Evolutionary conservation across 768 basidiomycete genomes (phyloP).

Genomic region (Fistulinella prunicolor): DNA sequence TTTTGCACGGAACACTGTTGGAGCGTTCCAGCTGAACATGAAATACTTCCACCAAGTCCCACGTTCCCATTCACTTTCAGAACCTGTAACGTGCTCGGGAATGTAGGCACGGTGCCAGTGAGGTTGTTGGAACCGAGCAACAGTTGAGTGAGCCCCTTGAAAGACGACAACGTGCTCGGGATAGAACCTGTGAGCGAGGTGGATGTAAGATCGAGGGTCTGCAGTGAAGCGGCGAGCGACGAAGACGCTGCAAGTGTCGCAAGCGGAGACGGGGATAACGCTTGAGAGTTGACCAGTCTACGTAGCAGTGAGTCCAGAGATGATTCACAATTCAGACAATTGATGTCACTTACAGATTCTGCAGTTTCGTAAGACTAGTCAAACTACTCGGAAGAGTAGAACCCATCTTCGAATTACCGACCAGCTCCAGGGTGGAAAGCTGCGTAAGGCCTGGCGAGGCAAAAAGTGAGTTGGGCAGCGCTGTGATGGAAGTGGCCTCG

Average conservation of each 20-base stretch:
- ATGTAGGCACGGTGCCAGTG: slow-evolving; percentile 32
- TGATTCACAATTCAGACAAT: background rate
- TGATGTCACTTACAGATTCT: slow-evolving; percentile 36
- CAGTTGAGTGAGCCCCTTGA: slow-evolving; percentile 36
- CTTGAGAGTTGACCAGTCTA: slow-evolving; percentile 39
- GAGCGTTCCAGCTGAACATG: slow-evolving; percentile 13
- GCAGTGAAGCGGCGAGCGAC: slow-evolving; percentile 32
- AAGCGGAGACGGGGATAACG: slow-evolving; percentile 32
- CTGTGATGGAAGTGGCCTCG: slow-evolving; percentile 39
- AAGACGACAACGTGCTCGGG: slow-evolving; percentile 32
- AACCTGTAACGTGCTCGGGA: slow-evolving; percentile 35
- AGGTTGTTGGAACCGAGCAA: slow-evolving; percentile 40
- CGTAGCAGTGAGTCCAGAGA: background rate
- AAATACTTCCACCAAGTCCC: slow-evolving; percentile 31
- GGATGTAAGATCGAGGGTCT: slow-evolving; percentile 39
- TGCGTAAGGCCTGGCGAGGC: slow-evolving; percentile 30
- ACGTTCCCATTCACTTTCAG: slow-evolving; percentile 38
- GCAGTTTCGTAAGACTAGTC: slow-evolving; percentile 29
- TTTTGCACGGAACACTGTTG: slow-evolving; percentile 23
- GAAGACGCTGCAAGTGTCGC: slow-evolving; percentile 30
- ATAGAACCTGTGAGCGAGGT: slow-evolving; percentile 40
- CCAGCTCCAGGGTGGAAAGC: slow-evolving; percentile 36
- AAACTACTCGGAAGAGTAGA: slow-evolving; percentile 37
- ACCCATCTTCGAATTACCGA: slow-evolving; percentile 42
- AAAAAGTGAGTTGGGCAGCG: slow-evolving; percentile 35